Evolutionary conservation across 2,329 filamentous ascomycete genomes (phyloP).

Genomic region (Monilinia fructigena): DNA sequence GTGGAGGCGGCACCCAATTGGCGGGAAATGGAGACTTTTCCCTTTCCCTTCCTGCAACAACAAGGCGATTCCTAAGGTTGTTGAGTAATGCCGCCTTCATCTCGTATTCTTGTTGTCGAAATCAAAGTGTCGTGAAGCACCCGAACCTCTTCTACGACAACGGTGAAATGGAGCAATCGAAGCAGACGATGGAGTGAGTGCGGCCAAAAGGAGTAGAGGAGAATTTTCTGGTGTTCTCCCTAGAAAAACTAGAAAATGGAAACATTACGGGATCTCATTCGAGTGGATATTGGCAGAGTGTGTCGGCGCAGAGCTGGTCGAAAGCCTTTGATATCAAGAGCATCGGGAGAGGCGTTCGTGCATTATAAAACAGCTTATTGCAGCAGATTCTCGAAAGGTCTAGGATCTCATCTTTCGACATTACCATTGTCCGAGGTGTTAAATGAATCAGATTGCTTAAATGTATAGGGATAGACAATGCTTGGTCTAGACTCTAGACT

Average conservation of each 20-base stretch:
- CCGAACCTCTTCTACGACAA: constrained; percentile 61
- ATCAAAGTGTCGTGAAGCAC: constrained; percentile 61
- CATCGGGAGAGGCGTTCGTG: constrained; percentile 65
- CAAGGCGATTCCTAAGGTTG: constrained; percentile 66
- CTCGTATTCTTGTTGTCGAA: constrained; percentile 58
- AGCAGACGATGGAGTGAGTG: constrained; percentile 45
- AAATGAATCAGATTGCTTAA: constrained; percentile 2
- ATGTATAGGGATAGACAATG: constrained; percentile 10
- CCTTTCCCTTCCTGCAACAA: constrained; percentile 65
- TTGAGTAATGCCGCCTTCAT: constrained; percentile 61
- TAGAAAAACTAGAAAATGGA: constrained; percentile 67
- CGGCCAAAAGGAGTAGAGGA: constrained; percentile 52
- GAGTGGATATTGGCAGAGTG: constrained; percentile 71
- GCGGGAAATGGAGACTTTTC: constrained; percentile 43
- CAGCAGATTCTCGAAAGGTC: not conserved
- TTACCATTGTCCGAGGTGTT: not conserved
- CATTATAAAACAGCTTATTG: constrained; percentile 29
- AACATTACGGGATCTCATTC: constrained; percentile 64
- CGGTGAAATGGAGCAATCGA: constrained; percentile 68
- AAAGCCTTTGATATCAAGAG: constrained; percentile 75
- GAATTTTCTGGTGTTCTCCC: constrained; percentile 58
- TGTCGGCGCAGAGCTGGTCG: constrained; percentile 66
- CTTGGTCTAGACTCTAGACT: constrained; percentile 2
- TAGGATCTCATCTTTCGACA: not conserved
- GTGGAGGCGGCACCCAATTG: constrained; percentile 36